Base-by-base conservation (phyloP, 345 rosid genomes). In the Bruguiera sexangula region DNA sequence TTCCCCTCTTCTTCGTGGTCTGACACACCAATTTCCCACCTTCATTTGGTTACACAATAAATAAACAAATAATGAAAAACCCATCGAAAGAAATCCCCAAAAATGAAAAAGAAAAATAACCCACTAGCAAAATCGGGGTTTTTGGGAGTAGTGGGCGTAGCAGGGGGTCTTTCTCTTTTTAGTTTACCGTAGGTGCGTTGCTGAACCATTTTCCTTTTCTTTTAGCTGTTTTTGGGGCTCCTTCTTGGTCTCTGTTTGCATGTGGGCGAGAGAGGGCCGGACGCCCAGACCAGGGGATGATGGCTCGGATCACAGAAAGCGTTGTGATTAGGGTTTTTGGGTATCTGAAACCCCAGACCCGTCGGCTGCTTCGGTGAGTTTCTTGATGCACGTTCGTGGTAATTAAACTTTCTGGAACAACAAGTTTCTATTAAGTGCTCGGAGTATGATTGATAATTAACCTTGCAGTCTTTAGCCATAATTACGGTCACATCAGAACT, bases 21-120 rank as follows among this genome's bases (percentile, higher is more conserved):
- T 93, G 96, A 62, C 86, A 90, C n/a, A 89, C 86, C 69, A 90
- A 85, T 82, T 85, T 93, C 67, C 98, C 96, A 29, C 96, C 98
- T 93, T 65, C 64, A 69, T 34, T 39, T 8, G 20, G 50, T 8
- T 46, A 73, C 30, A 37, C 6, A 29, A 67, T 29, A 30, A 6
- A 39, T 15, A 65, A 0, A 26, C 30, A 9, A 8, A 46, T 7
- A 0, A 1, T 18, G 15, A 20, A 56, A 36, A 50, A 1, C 5
- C 39, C 19, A 29, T 13, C 21, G 1, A 60, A 62, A 34, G 20
- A 27, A 20, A 53, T n/a, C 16, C 36, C 11, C 26, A 20, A 6
- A 27, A 37, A n/a, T 19, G 16, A 32, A 58, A 24, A 31, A 31
- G 18, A 56, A 24, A 29, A 27, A 48, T 20, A 22, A 18, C 21